Evolutionary conservation across 345 rosid species (phyloP).

Genomic region (Lepidium didymum): DNA sequence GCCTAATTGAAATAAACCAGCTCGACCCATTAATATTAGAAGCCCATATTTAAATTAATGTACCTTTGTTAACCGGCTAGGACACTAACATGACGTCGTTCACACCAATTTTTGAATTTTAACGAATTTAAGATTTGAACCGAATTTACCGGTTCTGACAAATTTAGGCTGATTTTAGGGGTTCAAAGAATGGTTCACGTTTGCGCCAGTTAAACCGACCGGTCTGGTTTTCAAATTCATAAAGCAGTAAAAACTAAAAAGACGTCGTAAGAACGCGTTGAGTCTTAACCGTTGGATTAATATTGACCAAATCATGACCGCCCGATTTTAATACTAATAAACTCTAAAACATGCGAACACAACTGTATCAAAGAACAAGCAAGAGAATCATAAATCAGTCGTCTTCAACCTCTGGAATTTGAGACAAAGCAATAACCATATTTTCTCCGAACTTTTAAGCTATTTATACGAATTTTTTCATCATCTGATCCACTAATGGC

Average conservation of each 20-base stretch:
- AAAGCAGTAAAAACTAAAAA: too few species aligned
- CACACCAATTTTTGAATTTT: too few species aligned
- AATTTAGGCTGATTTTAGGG: too few species aligned
- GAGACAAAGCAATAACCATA: background rate
- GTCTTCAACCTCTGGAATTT: slow-evolving; percentile 11
- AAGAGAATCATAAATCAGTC: background rate
- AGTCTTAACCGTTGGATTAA: background rate
- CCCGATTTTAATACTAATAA: background rate
- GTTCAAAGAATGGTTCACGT: too few species aligned
- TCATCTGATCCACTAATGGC: slow-evolving; percentile 9
- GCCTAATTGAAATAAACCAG: background rate
- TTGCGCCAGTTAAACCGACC: too few species aligned
- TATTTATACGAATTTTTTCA: background rate
- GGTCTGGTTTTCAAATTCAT: too few species aligned
- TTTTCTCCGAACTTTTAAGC: background rate
- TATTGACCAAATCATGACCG: background rate
- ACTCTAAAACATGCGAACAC: background rate
- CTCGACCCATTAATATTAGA: background rate
- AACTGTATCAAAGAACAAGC: background rate
- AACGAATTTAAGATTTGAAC: too few species aligned
- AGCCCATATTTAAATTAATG: background rate
- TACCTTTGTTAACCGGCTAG: too few species aligned
- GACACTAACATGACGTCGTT: too few species aligned
- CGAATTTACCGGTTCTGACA: too few species aligned
- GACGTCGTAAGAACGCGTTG: background rate